phyloP scores from a whole-genome alignment of 768 basidiomycete genomes.

The Lentinula sp. region DNA sequence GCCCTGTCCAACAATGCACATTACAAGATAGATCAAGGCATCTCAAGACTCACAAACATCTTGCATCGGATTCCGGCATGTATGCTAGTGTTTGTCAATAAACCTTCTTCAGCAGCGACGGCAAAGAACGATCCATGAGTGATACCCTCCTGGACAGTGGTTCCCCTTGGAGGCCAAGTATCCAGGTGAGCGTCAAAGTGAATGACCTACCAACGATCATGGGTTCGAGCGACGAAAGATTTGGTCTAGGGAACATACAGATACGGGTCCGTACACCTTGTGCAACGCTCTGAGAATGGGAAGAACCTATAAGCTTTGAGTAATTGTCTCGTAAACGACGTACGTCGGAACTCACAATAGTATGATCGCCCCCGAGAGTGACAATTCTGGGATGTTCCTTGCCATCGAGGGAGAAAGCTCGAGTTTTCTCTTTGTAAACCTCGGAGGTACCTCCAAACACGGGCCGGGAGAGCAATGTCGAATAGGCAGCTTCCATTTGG shows the following conservation, averaged over 20 bases:
- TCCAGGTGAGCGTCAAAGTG: conserved; percentile 67
- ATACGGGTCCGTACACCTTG: conserved; percentile 61
- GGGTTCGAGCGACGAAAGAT: conserved; percentile 56
- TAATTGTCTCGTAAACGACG: not conserved
- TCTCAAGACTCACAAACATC: conserved; percentile 20
- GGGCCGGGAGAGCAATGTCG: conserved; percentile 47
- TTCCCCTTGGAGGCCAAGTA: conserved; percentile 38
- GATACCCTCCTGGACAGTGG: conserved; percentile 40
- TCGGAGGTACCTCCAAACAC: conserved; percentile 22
- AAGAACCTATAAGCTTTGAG: conserved; percentile 29
- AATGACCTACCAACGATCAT: conserved; percentile 42
- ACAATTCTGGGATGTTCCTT: conserved; percentile 59
- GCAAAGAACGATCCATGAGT: conserved; percentile 69
- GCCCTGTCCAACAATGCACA: conserved; percentile 27
- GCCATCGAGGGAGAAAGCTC: conserved; percentile 42
- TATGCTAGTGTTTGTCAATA: conserved; percentile 55
- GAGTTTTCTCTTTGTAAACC: conserved; percentile 16
- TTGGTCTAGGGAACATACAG: conserved; percentile 46
- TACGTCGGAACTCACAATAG: conserved; percentile 36
- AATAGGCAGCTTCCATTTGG: conserved; percentile 65
- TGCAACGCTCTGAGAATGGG: conserved; percentile 65
- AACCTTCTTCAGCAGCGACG: conserved; percentile 52
- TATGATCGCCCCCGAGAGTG: conserved; percentile 68
- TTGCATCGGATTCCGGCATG: conserved; percentile 71
- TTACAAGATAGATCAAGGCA: conserved; percentile 1